Evolutionary conservation across 805 yeast genomes (phyloP), one percentile per base, ranked within the genome.

Genomic region (Brettanomyces naardenensis): DNA sequence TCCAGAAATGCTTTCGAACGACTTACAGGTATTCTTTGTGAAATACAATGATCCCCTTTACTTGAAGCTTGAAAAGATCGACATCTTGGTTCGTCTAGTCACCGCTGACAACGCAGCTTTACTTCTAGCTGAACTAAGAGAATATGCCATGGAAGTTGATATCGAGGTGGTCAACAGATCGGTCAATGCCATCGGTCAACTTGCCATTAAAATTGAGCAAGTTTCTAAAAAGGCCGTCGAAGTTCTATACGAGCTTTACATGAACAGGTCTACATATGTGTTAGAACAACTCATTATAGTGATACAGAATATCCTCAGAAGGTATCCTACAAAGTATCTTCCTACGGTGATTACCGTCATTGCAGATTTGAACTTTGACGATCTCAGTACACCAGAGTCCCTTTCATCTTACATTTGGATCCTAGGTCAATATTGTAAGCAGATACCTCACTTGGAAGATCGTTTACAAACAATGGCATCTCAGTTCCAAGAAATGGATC

Each of bases 11-110:
- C 66, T 90, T 42, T 68, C 81, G 14, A 77, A 78, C 45, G 96
- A 90, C 55, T 65, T 88, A 50, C 74, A 95, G 47, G 92, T 89
- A 6, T 92, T 92, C 52, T 90, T 85, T 67, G 78, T 90, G 54
- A 88, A 88, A 59, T 88, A 75, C 65, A 82, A 79, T 56, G 84
- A 89, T 68, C 85, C 96, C 42, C 59, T 84, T 37, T 84, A 84
- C 53, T 64, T 84, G 42, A 84, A 84, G 53, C 60, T 82, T 43
- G 92, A 83, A 49, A 84, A 84, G 52, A 66, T 84, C 42, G 92
- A 83, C 49, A 78, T 82, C 19, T 64, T 83, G 66, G 75, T 81
- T 1, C 71, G 90, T 52, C 64, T 83, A 39, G 79, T 84, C 4
- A 73, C 73, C 42, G 80, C 73, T 23, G 58, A 63, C 13, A 84